phyloP scores from a whole-genome alignment of 2,329 filamentous ascomycete species.

The Colletotrichum agaves region DNA sequence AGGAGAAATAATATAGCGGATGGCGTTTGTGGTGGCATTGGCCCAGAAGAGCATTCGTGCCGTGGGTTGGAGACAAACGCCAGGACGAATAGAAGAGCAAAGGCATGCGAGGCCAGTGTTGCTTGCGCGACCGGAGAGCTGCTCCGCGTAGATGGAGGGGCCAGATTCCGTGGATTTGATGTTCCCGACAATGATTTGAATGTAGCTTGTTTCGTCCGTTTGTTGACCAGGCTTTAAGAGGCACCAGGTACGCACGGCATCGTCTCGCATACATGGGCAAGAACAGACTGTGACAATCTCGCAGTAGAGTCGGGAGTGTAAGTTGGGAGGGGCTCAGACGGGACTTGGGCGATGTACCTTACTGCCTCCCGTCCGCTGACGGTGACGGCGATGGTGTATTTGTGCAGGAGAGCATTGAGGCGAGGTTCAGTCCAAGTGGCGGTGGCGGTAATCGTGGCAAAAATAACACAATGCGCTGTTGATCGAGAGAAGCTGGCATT shows the following conservation, averaged over 20 bases:
- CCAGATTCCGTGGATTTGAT: constrained; percentile 11
- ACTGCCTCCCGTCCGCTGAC: not conserved
- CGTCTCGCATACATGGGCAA: constrained; percentile 2
- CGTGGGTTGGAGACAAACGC: too few species aligned
- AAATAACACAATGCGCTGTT: not conserved
- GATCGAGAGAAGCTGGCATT: constrained; percentile 12
- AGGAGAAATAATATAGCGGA: not conserved
- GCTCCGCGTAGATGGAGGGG: not conserved
- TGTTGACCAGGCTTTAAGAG: not conserved
- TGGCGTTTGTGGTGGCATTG: constrained; percentile 4
- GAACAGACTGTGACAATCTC: constrained; percentile 29
- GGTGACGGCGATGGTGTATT: not conserved
- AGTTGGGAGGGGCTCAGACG: not conserved
- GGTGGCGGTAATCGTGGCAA: not conserved
- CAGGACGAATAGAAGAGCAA: not conserved
- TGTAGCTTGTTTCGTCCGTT: constrained; percentile 14
- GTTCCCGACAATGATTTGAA: not conserved
- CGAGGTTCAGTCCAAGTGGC: not conserved
- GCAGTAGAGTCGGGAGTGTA: not conserved
- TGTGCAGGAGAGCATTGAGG: not conserved
- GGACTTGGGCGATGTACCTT: not conserved
- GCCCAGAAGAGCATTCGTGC: not conserved
- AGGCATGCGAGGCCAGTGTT: constrained; percentile 8
- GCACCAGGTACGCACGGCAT: not conserved
- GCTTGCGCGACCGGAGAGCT: constrained; percentile 11